phyloP scores from a whole-genome alignment of 352 stramenopile species.

The Globisporangium solare region DNA sequence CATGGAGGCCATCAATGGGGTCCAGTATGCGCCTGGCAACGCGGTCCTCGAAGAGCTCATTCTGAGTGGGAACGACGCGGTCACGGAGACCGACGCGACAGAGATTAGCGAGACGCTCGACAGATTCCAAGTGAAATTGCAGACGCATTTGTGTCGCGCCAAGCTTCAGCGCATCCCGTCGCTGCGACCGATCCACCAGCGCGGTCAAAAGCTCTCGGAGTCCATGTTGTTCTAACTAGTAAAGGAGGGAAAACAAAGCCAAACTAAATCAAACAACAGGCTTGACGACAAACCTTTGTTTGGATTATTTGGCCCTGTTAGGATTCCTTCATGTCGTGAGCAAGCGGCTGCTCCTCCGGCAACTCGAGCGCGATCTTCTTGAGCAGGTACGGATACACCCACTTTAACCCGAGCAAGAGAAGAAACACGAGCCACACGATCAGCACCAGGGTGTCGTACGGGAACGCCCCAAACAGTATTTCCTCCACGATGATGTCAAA shows the following conservation, averaged over 20 bases:
- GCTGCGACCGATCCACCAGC: slow-evolving; percentile 14
- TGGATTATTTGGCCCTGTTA: slow-evolving; percentile 8
- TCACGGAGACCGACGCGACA: slow-evolving; percentile 30
- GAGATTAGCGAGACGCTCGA: slow-evolving; percentile 37
- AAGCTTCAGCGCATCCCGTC: slow-evolving; percentile 55
- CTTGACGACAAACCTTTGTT: not conserved
- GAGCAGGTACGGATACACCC: slow-evolving; percentile 43
- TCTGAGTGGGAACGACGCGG: slow-evolving; percentile 54
- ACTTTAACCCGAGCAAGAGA: slow-evolving; percentile 25
- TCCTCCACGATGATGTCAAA: slow-evolving; percentile 78
- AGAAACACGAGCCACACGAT: slow-evolving; percentile 51
- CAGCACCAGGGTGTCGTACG: slow-evolving; percentile 44
- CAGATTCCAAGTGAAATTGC: slow-evolving; percentile 33
- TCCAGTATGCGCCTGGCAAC: slow-evolving; percentile 58
- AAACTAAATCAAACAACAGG: slow-evolving; percentile 2
- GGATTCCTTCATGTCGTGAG: slow-evolving; percentile 21
- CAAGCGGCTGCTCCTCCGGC: slow-evolving; percentile 24
- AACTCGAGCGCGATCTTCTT: slow-evolving; percentile 47
- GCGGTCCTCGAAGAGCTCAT: slow-evolving; percentile 51
- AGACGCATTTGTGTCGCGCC: slow-evolving; percentile 48
- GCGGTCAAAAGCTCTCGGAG: slow-evolving; percentile 13
- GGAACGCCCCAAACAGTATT: slow-evolving; percentile 52
- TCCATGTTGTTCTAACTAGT: slow-evolving; percentile 20
- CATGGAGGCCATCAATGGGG: slow-evolving; percentile 46
- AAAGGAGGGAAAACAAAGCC: not conserved